Evolutionary conservation across 2,329 filamentous ascomycete genomes (phyloP), one percentile per base, ranked within the genome.

Genomic region (Bipolaris cookei): DNA sequence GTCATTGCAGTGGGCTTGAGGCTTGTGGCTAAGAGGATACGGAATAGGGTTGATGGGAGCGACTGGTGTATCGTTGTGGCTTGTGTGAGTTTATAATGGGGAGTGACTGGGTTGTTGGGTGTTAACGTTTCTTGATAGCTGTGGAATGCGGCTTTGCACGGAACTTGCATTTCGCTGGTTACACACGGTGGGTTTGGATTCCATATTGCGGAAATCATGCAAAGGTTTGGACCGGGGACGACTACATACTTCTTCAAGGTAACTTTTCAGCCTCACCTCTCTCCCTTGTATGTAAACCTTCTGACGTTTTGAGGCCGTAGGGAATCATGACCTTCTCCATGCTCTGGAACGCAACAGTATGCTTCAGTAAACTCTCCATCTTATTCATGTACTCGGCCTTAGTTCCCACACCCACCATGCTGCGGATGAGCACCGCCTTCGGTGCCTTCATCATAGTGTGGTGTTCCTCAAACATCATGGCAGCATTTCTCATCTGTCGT

Each of bases 181-280:
- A 63, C 56, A 14, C 51, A 59, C 54, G 65, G 62, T 20, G 66
- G 65, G 3, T 64, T 69, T 49, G 64, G 66, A 1, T 66, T 69
- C 21, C 65, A 68, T 42, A 56, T 39, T 1, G 5, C 11, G 4
- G 62, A 69, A 1, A 58, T 69, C 6, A 58, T 58, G 13, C 6
- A 37, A 23, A 60, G 63, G 6, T 67, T 67, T 39, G 59, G 58
- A n/a, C 45, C 63, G 4, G 59, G 54, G 4, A 63, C 58, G 1
- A 52, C 58, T 10, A 62, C 45, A 0, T 67, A 65, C 47, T 67
- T 69, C 55, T 69, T 61, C 46, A 66, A 67, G 42, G 65, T 63
- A 41, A n/a, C n/a, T 41, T 6, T 14, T 11, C 6, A 1, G 3
- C 3, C 10, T 28, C 2, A 2, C 4, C 7, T 28, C 25, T 28